phyloP scores from a whole-genome alignment of 2,329 filamentous ascomycete genomes.

The Sclerotinia subarctica region DNA sequence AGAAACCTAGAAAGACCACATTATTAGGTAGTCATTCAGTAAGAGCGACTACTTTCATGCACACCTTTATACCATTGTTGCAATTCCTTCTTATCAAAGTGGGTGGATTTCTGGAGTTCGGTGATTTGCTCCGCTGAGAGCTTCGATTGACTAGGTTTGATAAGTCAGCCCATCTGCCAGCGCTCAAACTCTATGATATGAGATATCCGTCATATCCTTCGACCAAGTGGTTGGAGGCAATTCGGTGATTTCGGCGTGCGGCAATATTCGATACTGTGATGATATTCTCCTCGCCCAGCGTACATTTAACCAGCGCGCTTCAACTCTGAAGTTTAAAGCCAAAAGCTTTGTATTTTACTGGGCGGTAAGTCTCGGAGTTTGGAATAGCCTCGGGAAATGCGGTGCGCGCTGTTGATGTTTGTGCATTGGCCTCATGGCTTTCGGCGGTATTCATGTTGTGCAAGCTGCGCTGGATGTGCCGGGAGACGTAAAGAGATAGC shows the following conservation, averaged over 20 bases:
- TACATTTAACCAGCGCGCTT: neutral
- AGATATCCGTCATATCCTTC: neutral
- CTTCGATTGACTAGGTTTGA: conserved; percentile 79
- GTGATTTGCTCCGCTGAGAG: conserved; percentile 93
- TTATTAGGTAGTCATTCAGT: conserved; percentile 23
- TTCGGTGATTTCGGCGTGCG: neutral
- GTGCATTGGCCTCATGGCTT: conserved; percentile 14
- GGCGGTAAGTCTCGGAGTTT: neutral
- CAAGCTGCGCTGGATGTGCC: conserved; percentile 7
- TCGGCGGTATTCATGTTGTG: conserved; percentile 5
- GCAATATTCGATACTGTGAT: neutral
- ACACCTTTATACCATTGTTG: conserved; percentile 99
- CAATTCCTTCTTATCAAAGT: conserved; percentile 99
- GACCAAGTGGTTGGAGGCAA: neutral
- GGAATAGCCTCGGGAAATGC: conserved; percentile 1
- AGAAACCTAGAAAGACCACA: conserved; percentile 63
- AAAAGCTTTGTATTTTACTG: neutral
- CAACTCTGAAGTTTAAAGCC: neutral
- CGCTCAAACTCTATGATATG: neutral
- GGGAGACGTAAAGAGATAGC: conserved; percentile 4
- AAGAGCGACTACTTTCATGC: conserved; percentile 34
- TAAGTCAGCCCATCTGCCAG: conserved; percentile 15
- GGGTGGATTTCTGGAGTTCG: conserved; percentile 93
- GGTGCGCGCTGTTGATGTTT: conserved; percentile 2
- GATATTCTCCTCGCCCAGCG: neutral